Base-by-base conservation (phyloP, 495 filamentous ascomycete species). In the Aspergillus taichungensis region DNA sequence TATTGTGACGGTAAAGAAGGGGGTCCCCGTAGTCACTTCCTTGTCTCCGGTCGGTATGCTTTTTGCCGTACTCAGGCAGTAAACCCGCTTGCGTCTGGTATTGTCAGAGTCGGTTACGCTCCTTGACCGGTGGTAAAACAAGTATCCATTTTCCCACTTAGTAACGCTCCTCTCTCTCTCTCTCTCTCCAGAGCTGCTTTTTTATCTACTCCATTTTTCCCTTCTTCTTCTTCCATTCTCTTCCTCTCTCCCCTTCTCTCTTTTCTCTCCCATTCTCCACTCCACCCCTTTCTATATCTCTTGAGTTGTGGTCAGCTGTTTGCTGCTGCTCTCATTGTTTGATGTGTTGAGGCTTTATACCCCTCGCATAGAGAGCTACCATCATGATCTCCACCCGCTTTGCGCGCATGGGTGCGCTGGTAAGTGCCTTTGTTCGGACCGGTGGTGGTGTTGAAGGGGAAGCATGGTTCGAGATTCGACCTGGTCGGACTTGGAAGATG, bases 301-400 rank as follows among this genome's bases (percentile, higher is more conserved):
- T 34, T 37, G 29, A 61, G 53, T 63, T 69, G 64, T 68, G 71
- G 60, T 60, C 73, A 57, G 62, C 69, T 51, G 14, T 43, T 36
- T 43, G 51, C 55, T 64, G 58, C 53, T 57, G 47, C 59, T 52
- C 62, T 54, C 57, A 56, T 62, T 50, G 40, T 66, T 69, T 57
- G 57, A 66, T 64, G 66, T 63, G 58, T 61, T 54, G 54, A 54
- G 50, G 57, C 45, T 43, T 51, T 47, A 54, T 60, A 47, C 48
- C 48, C 41, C 47, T 57, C 50, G 50, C 45, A 55, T 58, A 61
- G 61, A 65, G 60, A 66, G 59, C 66, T 68, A 61, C 47, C 65
- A 75, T 57, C 51, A 78, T 78, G 75, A 74, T 78, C 55, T 67
- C 73, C 53, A 65, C 74, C 57, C 69, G 69, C 61, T 63, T 78